Percentiles rank a stretch among this genome's conserved stretches.
These are phyloP conservation scores for Parathielavia hyrcaniae DNA, from an alignment of 495 filamentous ascomycete genomes.

Conservation along the genomic window DNA sequence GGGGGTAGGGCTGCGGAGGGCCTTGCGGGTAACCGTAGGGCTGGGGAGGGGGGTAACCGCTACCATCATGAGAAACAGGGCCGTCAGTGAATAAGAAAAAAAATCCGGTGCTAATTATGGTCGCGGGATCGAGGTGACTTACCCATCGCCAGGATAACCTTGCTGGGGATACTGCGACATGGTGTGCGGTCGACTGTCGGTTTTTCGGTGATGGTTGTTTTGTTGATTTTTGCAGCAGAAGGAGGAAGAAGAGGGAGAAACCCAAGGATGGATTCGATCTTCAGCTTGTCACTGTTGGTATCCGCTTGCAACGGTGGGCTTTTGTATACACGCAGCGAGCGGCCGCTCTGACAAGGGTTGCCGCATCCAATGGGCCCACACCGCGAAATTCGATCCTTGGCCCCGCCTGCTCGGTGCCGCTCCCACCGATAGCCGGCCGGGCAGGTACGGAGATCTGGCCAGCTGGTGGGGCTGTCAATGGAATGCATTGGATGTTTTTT, in stretches of 20 bases:
- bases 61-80: background rate
- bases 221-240: background rate
- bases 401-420: background rate
- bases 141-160: too few relatives aligned
- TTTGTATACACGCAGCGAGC: background rate
- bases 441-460: too few relatives aligned
- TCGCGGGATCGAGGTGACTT: background rate
- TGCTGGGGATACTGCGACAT: constrained; percentile 7
- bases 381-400: constrained; percentile 7
- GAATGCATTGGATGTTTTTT: too few relatives aligned
- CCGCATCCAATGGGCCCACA: background rate
- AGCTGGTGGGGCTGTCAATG: background rate
- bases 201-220: background rate
- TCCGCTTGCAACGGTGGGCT: constrained; percentile 10
- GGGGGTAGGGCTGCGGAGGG: constrained; percentile 10
- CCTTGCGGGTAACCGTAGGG: constrained; percentile 11
- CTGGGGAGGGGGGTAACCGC: constrained; percentile 14
- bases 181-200: background rate
- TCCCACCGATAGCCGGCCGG: background rate
- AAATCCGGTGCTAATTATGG: background rate
- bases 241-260: background rate
- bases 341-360: too few relatives aligned
- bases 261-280: background rate
- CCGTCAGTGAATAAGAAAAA: background rate
- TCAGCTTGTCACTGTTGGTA: background rate